Evolutionary conservation across 2,329 filamentous ascomycete species (phyloP), one percentile per base, ranked within the genome.

Genomic region (Madurella mycetomatis): DNA sequence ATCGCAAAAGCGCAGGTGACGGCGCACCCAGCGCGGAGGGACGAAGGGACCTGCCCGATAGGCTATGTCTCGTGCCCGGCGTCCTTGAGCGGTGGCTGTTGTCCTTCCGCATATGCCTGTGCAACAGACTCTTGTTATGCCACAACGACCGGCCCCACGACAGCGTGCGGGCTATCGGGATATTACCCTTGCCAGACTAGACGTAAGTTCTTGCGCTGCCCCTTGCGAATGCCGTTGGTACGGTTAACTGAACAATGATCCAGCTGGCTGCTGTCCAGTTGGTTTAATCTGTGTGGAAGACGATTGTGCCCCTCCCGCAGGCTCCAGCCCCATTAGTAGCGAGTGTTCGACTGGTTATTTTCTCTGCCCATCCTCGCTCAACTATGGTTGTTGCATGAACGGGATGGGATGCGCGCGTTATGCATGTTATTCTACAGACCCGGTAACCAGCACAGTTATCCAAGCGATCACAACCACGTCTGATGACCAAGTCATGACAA

Each of bases 371-470:
- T 61, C 74, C 5, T 78, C 76, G 1, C 59, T 78, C 4, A 75
- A 74, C 49, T 78, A 74, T 54, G 81, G 80, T 0, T 84, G 81
- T 58, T 84, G 81, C 62, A 67, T 66, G 2, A 73, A 66, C 45
- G 76, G 75, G 4, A 73, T 78, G 71, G 75, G 66, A 25, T 84
- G 81, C 60, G 80, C 72, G 2, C 50, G 65, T 1, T 67, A 63
- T 16, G 65, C 63, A 13, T 84, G 81, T 61, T 83, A 79, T 55
- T 69, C 73, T 1, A 79, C 75, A 0, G 68, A 67, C 0, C 72
- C 76, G 1, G 64, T 70, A 1, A 81, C 78, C 0, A 67, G 71
- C n/a, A 75, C 72, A 1, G 63, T 76, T 7, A 74, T 73, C 1
- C 67, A 71, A 37, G 70, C 71, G 0, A 60, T 74, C 11, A 81